A percentile compares a stretch with the other conserved stretches of the same genome.
Conservation (phyloP, 305 asterid species). For the Fraxinus albicans region DNA sequence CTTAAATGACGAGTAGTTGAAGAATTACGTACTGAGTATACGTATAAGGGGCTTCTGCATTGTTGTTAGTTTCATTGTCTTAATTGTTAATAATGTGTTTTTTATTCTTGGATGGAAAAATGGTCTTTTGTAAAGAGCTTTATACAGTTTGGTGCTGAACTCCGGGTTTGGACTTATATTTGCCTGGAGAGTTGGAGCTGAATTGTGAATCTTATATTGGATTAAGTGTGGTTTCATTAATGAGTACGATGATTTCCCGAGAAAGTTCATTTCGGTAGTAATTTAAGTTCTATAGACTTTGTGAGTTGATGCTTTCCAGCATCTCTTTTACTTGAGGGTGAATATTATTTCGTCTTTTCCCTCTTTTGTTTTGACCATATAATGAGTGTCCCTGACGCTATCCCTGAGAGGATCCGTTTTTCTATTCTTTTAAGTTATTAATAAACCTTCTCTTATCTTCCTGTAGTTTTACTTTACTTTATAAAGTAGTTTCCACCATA, state of each 20-base stretch:
- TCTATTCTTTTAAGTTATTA: not conserved
- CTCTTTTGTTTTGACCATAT: not conserved
- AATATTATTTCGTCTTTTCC: not conserved
- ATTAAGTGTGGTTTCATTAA: not conserved
- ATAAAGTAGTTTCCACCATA: slow-evolving; percentile 1
- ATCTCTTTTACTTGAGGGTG: not conserved
- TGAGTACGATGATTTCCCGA: not conserved
- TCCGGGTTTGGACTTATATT: not conserved
- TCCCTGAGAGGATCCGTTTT: not conserved
- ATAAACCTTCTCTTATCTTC: not conserved
- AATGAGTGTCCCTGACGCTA: not conserved
- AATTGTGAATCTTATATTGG: not conserved
- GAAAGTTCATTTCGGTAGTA: not conserved
- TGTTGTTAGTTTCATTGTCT: not conserved
- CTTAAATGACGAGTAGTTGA: not conserved
- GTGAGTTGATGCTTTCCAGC: not conserved
- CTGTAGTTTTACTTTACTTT: not conserved
- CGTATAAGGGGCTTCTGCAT: not conserved
- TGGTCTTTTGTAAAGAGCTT: not conserved
- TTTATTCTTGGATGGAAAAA: not conserved
- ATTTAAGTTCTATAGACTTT: not conserved
- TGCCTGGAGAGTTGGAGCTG: not conserved
- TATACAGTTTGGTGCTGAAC: not conserved
- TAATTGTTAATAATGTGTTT: not conserved
- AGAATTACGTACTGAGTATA: not conserved